These are phyloP conservation scores for Cytospora schulzeri DNA, from an alignment of 2,329 filamentous ascomycete genomes.

Conservation along the genomic window DNA sequence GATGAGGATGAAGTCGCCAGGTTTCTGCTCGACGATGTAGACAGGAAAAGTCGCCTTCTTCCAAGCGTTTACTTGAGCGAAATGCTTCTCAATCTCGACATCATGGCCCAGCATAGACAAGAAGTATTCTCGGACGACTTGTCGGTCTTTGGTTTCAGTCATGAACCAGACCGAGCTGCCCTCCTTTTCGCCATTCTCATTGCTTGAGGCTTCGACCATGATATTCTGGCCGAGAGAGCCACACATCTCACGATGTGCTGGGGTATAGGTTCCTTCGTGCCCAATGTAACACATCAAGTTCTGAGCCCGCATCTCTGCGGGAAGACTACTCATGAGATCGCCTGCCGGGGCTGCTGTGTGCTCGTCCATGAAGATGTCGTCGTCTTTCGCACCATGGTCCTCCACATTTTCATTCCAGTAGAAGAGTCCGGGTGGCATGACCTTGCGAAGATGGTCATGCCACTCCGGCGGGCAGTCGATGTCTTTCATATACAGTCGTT, in stretches of 20 bases:
- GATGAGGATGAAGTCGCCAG: slow-evolving; percentile 90
- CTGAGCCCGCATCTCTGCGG: slow-evolving; percentile 83
- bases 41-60: slow-evolving; percentile 91
- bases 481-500: slow-evolving; percentile 93
- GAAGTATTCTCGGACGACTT: slow-evolving; percentile 91
- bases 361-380: slow-evolving; percentile 47
- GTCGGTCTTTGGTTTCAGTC: slow-evolving; percentile 92
- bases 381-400: slow-evolving; percentile 40
- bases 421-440: slow-evolving; percentile 80
- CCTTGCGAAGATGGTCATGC: slow-evolving; percentile 75
- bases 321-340: slow-evolving; percentile 93
- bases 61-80: slow-evolving; percentile 94
- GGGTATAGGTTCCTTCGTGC: slow-evolving; percentile 95
- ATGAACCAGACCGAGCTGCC: slow-evolving; percentile 98
- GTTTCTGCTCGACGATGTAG: slow-evolving; percentile 87
- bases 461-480: slow-evolving; percentile 92
- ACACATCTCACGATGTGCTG: slow-evolving; percentile 96
- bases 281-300: slow-evolving; percentile 99
- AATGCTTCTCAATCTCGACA: slow-evolving; percentile 95
- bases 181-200: slow-evolving; percentile 72
- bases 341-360: slow-evolving; percentile 71
- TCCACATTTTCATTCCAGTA: slow-evolving; percentile 84
- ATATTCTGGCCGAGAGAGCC: slow-evolving; percentile 95
- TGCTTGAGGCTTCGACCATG: slow-evolving; percentile 88
- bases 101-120: slow-evolving; percentile 91